Conservation (phyloP, 176 grass and related monocot genomes). For the Bothriochloa decipiens region DNA sequence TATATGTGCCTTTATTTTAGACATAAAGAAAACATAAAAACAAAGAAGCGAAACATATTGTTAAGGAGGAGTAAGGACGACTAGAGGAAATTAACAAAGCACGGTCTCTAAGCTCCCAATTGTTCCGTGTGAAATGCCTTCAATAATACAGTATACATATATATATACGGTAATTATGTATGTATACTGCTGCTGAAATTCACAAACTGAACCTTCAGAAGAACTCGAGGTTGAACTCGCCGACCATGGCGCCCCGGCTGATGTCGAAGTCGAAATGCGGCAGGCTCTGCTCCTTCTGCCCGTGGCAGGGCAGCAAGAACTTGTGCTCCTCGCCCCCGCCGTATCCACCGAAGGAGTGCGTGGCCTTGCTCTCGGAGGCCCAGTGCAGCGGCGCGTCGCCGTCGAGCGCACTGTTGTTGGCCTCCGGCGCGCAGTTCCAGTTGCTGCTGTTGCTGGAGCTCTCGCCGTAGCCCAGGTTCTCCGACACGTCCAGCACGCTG, state of each 20-base stretch:
- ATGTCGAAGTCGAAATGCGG: constrained; percentile 61
- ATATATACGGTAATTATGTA: constrained; percentile 19
- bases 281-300: constrained; percentile 47
- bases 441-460: constrained; percentile 89
- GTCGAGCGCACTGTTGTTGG: constrained; percentile 37
- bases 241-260: constrained; percentile 43
- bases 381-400: constrained; percentile 64
- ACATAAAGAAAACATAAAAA: constrained; percentile 24
- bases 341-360: constrained; percentile 14
- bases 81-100: constrained; percentile 49
- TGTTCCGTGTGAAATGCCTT: constrained; percentile 42
- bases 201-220: constrained; percentile 39
- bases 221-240: constrained; percentile 80
- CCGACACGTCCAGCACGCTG: constrained; percentile 71
- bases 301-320: constrained; percentile 55
- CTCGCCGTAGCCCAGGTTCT: constrained; percentile 77
- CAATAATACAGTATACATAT: neutral
- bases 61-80: constrained; percentile 40
- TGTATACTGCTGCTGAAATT: constrained; percentile 18
- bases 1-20: constrained; percentile 44
- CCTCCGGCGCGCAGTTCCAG: constrained; percentile 64
- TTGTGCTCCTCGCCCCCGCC: constrained; percentile 58
- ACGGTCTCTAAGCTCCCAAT: constrained; percentile 47
- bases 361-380: constrained; percentile 55
- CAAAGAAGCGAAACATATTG: neutral